Evolutionary conservation across 306 rosid genomes (phyloP), one percentile per base, ranked within the genome.

Genomic region (Quercus berberidifolia): DNA sequence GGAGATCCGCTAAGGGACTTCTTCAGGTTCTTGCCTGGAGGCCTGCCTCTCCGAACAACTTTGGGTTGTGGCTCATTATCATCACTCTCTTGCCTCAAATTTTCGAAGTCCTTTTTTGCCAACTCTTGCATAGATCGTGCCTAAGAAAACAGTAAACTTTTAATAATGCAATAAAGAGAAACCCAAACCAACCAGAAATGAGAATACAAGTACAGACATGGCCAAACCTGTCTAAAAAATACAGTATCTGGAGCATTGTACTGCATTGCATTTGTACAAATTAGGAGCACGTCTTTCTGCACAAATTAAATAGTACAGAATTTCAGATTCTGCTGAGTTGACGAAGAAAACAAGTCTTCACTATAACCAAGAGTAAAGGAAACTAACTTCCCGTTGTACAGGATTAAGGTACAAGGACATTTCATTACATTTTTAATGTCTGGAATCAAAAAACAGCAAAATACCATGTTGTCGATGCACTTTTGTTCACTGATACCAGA

Each of bases 241-340:
- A 92, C 87, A 20, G 99, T 91, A 82, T 91, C 97, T 10, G 90
- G 35, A 56, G 92, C 87, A 79, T 95, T 95, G 68, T 95, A 92
- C 82, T 89, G 89, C 99, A 92, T 95, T 28, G 97, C 99, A 85
- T 95, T 95, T 78, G 98, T 87, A 85, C 94, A 92, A 85, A 95
- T 88, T 87, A 95, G 86, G 76, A 90, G 74, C 79, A 91, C 92
- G 11, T 95, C 99, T 38, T 84, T 84, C 98, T 95, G 98, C 96
- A 87, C 77, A 73, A 79, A 81, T 80, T 75, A 83, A 73, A 80
- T 19, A 79, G 78, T 14, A 73, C 41, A 46, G 41, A 28, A 71
- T 73, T 63, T 80, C 65, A 80, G 75, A 74, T 51, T 79, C 78
- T 57, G 20, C 14, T 74, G 57, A 68, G 67, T 60, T 28, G 31